Conservation (phyloP, 106 monocot species). For the Allium sativum region DNA sequence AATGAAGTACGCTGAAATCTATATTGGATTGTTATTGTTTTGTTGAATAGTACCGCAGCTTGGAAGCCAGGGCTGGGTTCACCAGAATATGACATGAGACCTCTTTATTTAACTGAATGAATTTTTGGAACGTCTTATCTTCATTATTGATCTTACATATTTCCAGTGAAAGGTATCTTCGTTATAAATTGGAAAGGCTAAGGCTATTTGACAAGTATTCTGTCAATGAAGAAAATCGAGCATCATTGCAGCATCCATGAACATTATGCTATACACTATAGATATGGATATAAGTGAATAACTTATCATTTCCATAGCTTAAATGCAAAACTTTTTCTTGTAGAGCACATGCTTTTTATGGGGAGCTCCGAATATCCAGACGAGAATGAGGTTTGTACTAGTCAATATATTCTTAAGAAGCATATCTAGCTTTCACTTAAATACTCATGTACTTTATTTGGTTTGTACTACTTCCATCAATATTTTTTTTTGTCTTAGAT, state of each 20-base stretch:
- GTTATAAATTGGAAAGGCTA: no score
- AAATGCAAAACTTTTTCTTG: slow-evolving; percentile 9
- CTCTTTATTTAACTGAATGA: no score
- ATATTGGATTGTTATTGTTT: no score
- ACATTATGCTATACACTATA: neutral
- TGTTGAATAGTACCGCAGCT: no score
- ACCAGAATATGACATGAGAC: no score
- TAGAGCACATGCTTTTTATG: slow-evolving; percentile 99
- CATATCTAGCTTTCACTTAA: neutral
- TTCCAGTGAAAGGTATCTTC: no score
- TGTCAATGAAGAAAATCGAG: no score
- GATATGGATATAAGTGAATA: neutral
- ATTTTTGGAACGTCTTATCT: no score
- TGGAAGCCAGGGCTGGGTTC: no score
- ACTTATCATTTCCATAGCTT: neutral
- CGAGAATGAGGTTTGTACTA: slow-evolving; percentile 80
- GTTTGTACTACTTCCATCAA: neutral
- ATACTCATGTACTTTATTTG: neutral
- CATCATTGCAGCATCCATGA: neutral
- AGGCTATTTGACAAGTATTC: no score
- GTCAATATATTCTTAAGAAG: neutral
- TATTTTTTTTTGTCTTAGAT: slow-evolving; percentile 1
- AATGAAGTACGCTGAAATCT: no score
- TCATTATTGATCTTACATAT: no score
- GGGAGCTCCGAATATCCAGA: slow-evolving; percentile 92